phyloP scores from a whole-genome alignment of 2,329 filamentous ascomycete species.

The Aspergillus amoenus region DNA sequence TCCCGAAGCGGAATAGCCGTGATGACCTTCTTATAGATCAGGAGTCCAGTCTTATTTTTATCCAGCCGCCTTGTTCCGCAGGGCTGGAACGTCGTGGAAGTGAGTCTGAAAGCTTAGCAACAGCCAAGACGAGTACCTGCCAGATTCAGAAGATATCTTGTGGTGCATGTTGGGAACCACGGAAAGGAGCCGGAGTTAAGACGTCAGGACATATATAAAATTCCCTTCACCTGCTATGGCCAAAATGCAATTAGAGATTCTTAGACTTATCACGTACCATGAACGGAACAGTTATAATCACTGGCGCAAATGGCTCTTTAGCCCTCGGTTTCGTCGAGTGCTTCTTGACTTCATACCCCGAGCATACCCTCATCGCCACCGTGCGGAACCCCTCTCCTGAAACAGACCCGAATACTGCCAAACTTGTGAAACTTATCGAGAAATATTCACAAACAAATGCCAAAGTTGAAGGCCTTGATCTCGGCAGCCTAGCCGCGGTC shows the following conservation, averaged over 20 bases:
- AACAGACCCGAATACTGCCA: conserved; percentile 28
- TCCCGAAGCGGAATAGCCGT: not conserved
- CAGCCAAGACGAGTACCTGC: not conserved
- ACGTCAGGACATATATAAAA: not conserved
- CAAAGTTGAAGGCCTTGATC: conserved; percentile 38
- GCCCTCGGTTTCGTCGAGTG: conserved; percentile 28
- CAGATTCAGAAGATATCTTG: not conserved
- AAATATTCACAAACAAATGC: conserved; percentile 24
- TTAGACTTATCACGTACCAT: too few relatives aligned
- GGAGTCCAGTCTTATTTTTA: not conserved
- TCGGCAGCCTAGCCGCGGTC: conserved; percentile 35
- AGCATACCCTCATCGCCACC: conserved; percentile 26
- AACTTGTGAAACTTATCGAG: conserved; percentile 21
- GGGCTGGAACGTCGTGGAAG: not conserved
- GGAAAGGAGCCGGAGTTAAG: too few relatives aligned
- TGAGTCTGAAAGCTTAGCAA: not conserved
- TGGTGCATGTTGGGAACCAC: not conserved
- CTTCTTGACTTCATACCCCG: conserved; percentile 24
- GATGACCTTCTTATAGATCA: too few relatives aligned
- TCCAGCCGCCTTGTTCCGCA: not conserved
- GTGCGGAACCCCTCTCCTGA: conserved; percentile 29
- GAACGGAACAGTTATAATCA: conserved; percentile 27
- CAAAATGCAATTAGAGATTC: not conserved
- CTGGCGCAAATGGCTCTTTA: conserved; percentile 35
- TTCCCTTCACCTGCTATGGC: not conserved